phyloP scores from a whole-genome alignment of 1,284 basidiomycete genomes.

The Trametes sp. region DNA sequence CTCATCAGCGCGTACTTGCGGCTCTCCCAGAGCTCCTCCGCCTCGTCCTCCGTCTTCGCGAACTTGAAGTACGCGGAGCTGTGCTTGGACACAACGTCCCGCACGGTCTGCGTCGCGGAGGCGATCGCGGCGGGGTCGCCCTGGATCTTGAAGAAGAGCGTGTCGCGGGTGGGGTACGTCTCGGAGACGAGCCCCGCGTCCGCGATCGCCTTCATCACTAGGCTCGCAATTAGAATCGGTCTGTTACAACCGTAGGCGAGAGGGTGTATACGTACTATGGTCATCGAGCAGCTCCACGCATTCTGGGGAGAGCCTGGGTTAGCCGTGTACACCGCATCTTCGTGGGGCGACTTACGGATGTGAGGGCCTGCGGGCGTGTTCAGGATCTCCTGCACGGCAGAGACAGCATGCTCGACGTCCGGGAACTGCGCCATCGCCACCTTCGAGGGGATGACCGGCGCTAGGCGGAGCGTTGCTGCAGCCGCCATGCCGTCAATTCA shows the following conservation, averaged over 20 bases:
- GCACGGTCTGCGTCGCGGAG: slow-evolving; percentile 68
- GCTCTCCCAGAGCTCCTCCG: slow-evolving; percentile 83
- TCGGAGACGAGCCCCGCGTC: slow-evolving; percentile 60
- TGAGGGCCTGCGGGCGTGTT: slow-evolving; percentile 66
- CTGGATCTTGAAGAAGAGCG: slow-evolving; percentile 90
- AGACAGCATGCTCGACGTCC: slow-evolving; percentile 68
- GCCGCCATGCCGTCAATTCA: too few species aligned
- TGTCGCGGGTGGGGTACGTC: slow-evolving; percentile 76
- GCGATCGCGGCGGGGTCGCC: slow-evolving; percentile 67
- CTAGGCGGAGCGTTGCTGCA: slow-evolving; percentile 79
- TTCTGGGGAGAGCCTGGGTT: slow-evolving; percentile 37
- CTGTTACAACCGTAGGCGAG: not conserved
- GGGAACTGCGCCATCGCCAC: slow-evolving; percentile 78
- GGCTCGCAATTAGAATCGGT: not conserved
- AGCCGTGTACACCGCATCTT: slow-evolving; percentile 59
- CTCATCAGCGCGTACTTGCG: slow-evolving; percentile 86
- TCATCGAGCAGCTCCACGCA: slow-evolving; percentile 84
- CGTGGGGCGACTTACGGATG: slow-evolving; percentile 58
- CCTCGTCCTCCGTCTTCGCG: slow-evolving; percentile 73
- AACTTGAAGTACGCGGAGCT: slow-evolving; percentile 77
- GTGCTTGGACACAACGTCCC: slow-evolving; percentile 65
- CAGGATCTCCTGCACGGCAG: slow-evolving; percentile 79
- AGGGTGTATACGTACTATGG: slow-evolving; percentile 51
- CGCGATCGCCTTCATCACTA: slow-evolving; percentile 85
- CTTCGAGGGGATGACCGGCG: slow-evolving; percentile 80